Evolutionary conservation across 192 early-diverging fungal species (phyloP).

Genomic region (Rhizoclosmatium globosum): DNA sequence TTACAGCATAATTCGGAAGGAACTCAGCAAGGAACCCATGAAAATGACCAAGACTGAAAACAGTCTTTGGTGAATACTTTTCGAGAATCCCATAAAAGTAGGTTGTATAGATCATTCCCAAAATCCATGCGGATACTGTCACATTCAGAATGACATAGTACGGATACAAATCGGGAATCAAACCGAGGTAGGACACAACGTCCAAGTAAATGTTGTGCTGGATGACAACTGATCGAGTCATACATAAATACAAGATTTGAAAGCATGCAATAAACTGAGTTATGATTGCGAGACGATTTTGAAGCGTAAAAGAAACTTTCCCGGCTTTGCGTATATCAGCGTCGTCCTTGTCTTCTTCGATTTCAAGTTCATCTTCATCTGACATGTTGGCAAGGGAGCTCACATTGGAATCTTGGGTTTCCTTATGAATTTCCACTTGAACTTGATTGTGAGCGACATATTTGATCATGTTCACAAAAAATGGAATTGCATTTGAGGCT

Average conservation of each 20-base stretch:
- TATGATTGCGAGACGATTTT: slow-evolving; percentile 13
- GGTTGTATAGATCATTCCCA: slow-evolving; percentile 3
- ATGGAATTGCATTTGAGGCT: slow-evolving; percentile 11
- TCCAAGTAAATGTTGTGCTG: slow-evolving; percentile 6
- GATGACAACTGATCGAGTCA: slow-evolving; percentile 16
- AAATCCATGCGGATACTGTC: neutral
- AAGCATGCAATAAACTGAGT: slow-evolving; percentile 17
- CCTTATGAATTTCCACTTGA: neutral
- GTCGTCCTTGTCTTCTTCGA: neutral
- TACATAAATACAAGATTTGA: slow-evolving; percentile 18
- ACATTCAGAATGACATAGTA: slow-evolving; percentile 8
- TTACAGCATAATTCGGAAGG: slow-evolving; percentile 14
- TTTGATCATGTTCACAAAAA: neutral
- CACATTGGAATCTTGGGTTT: neutral
- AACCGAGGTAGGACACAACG: slow-evolving; percentile 10
- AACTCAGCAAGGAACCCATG: slow-evolving; percentile 19
- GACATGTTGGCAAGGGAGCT: neutral
- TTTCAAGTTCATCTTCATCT: neutral
- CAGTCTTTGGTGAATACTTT: neutral
- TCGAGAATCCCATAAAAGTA: slow-evolving; percentile 12
- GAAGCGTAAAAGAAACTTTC: slow-evolving; percentile 13
- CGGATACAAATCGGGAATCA: slow-evolving; percentile 20
- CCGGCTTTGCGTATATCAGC: neutral
- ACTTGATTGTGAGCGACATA: neutral
- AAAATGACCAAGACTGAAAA: neutral